Conservation (phyloP, 257 asterid genomes). For the Nicotiana tomentosiformis region DNA sequence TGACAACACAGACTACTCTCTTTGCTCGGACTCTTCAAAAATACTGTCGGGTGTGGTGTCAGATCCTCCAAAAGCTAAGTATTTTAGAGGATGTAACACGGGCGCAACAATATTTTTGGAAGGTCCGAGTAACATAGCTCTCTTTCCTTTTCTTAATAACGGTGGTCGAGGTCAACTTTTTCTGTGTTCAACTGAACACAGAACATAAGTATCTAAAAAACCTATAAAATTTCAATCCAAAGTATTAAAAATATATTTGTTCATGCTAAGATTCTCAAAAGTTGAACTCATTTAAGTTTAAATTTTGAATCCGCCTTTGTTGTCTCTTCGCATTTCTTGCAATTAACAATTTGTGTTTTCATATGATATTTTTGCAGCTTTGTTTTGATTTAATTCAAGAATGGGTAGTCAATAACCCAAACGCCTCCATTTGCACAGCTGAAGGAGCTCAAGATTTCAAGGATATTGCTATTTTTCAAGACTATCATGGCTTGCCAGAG, state of each 20-base stretch:
- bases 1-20: background rate
- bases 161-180: background rate
- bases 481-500: conserved; percentile 24
- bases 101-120: no score
- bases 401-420: conserved; percentile 14
- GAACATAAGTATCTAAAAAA: background rate
- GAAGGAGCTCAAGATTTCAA: conserved; percentile 12
- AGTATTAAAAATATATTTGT: background rate
- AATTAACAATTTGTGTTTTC: background rate
- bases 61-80: no score
- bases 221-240: background rate
- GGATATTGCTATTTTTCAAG: conserved; percentile 21
- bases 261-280: background rate
- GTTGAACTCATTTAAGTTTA: background rate
- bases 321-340: background rate
- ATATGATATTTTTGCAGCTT: background rate
- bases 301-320: background rate
- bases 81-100: no score
- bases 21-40: no score
- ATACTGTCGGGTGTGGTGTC: no score
- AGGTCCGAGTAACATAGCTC: no score
- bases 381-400: conserved; percentile 20
- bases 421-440: conserved; percentile 14
- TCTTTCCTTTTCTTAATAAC: no score
- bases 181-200: background rate